Evolutionary conservation across 148 eudicot genomes (phyloP), one percentile per base, ranked within the genome.

Genomic region (Persicaria maculosa): DNA sequence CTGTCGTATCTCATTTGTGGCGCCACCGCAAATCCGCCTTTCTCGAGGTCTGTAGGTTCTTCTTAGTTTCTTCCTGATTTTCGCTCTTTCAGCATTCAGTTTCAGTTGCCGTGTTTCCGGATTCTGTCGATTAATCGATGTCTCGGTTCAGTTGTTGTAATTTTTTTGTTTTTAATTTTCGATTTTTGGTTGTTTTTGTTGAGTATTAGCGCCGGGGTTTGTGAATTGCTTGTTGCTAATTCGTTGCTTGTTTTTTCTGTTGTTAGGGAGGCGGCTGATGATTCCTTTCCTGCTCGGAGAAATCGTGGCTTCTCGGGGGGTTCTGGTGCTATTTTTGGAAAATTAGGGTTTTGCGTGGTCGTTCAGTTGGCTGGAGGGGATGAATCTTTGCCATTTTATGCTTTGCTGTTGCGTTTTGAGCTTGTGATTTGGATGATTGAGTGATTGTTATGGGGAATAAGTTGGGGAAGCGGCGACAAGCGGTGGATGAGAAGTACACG

Each of bases 401-500:
- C 74, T 73, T 79, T 57, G 58, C 59, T 47, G 43, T 50, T 47
- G 74, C 44, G 11, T 65, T 47, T 31, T 52, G 61, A 40, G 55
- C 40, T 68, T 62, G 64, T 43, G 17, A 59, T 20, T 62, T 72
- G 76, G 83, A 46, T 76, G 55, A 10, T n/a, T 72, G 75, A 50
- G 7, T 25, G 75, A 50, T 67, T 64, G 45, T 1, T 68, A 93
- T 93, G 98, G 99, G 99, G 85, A 96, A 96, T 86, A 96, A 96
- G 78, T 76, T 96, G 86, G 97, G 97, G 75, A 78, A 85, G 75
- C 81, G 88, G 79, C 74, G 89, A 75, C 97, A 96, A 58, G 88
- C 81, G 73, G 99, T 96, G 80, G 97, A 92, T 77, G 99, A 96
- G 46, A 92, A 92, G 93, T 96, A 84, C 73, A 96, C 99, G 7